Base-by-base conservation (phyloP, 345 rosid genomes). In the Hirschfeldia incana region DNA sequence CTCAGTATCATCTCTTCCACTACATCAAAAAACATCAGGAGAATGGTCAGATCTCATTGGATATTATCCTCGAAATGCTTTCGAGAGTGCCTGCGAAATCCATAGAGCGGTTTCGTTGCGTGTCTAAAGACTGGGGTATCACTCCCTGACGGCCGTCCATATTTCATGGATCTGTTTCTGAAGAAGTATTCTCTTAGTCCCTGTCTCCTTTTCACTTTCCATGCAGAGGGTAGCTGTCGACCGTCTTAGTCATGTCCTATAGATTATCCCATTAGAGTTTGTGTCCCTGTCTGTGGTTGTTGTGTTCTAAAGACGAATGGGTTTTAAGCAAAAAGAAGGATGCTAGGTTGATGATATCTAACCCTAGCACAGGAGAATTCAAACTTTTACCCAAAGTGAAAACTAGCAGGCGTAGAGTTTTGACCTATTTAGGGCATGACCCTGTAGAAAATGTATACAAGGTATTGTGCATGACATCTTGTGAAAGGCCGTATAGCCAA, bases 311-410 rank as follows among this genome's bases (percentile, higher is more conserved):
- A 53, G 59, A 53, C 6, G 59, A 59, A 7, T 49, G 57, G 57
- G 7, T 5, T 49, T 13, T 49, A 49, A 49, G 57, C 6, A n/a
- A 7, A 49, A 49, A 49, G 17, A 49, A 49, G 13, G 2, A 49
- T 49, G 17, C 57, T 49, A 49, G 57, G 57, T 13, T 75, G 57
- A 53, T 26, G 65, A 55, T 75, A 75, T 65, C 65, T 53, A 74
- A 74, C 64, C 71, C 78, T 34, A 74, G 64, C 34, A 65, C 64
- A 1, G 15, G 71, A 4, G 16, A 6, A 13, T 26, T n/a, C 65
- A 51, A 13, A 65, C 8, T 21, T 13, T 26, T 74, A 53, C 65
- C 78, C 16, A 74, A 65, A 8, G 71, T 53, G 37, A 74, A 5
- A 30, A 15, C 76, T 4, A 16, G 69, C 8, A 73, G 76, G 46